These are phyloP conservation scores for Neonectria ditissima DNA, from an alignment of 2,329 filamentous ascomycete species.

Conservation along the genomic window DNA sequence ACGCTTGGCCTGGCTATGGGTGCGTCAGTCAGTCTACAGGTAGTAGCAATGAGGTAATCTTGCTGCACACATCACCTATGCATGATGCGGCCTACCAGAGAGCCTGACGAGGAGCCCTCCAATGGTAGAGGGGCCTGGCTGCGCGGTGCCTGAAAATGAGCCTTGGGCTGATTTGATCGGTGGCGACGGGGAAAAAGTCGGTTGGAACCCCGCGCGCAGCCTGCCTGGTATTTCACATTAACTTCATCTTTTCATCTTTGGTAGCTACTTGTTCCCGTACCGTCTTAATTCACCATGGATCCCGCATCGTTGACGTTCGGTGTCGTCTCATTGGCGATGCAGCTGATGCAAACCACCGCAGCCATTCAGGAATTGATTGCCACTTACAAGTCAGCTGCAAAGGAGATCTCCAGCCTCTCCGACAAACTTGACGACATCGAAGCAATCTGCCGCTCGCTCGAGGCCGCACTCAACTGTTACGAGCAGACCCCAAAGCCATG, in stretches of 20 bases:
- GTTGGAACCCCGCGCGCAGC: not conserved
- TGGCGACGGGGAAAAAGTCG: not conserved
- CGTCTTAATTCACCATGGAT: constrained; percentile 18
- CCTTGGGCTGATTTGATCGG: not conserved
- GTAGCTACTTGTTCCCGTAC: not conserved
- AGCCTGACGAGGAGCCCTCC: not conserved
- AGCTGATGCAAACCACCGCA: not conserved
- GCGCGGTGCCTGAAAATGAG: not conserved
- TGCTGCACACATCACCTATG: not conserved
- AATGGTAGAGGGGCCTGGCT: not conserved
- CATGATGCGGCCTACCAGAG: not conserved
- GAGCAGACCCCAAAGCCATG: not conserved
- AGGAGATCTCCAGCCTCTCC: not conserved
- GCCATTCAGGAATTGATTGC: constrained; percentile 20
- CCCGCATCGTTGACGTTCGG: constrained; percentile 27
- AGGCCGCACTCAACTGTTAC: not conserved
- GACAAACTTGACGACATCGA: constrained; percentile 17
- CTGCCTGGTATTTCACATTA: not conserved
- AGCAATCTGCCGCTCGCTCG: constrained; percentile 10
- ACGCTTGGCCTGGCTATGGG: no score
- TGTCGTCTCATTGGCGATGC: constrained; percentile 18
- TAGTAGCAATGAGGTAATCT: not conserved
- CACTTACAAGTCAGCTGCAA: constrained; percentile 24
- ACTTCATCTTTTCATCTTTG: not conserved
- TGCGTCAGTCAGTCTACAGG: no score